These are phyloP conservation scores for Nematocida parisii DNA, from an alignment of 371 early-diverging fungal genomes.

Conservation along the genomic window DNA sequence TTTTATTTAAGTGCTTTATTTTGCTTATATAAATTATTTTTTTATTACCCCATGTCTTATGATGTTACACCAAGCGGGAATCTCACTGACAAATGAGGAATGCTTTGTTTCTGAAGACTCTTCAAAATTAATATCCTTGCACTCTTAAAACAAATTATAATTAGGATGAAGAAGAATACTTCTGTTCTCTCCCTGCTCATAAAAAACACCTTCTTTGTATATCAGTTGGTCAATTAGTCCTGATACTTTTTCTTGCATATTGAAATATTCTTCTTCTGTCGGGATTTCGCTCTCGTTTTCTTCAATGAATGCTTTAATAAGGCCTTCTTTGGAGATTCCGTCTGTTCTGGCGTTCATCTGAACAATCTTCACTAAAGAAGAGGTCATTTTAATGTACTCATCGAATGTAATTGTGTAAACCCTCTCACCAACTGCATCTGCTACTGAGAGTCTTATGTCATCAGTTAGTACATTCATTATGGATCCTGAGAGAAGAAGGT, in stretches of 20 bases:
- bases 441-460: conserved; percentile 72
- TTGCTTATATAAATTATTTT: background rate
- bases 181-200: conserved; percentile 59
- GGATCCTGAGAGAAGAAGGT: conserved; percentile 79
- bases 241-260: conserved; percentile 74
- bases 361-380: conserved; percentile 58
- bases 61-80: conserved; percentile 58
- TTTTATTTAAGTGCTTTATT: no score
- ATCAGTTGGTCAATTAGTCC: conserved; percentile 75
- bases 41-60: conserved; percentile 46
- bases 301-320: conserved; percentile 79
- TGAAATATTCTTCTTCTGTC: conserved; percentile 73
- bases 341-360: conserved; percentile 60
- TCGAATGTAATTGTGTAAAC: conserved; percentile 60
- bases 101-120: conserved; percentile 41
- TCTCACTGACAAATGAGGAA: conserved; percentile 56
- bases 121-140: conserved; percentile 11
- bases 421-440: conserved; percentile 69
- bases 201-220: conserved; percentile 68
- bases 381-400: conserved; percentile 62
- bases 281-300: conserved; percentile 73
- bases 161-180: conserved; percentile 69
- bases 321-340: conserved; percentile 71
- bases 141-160: conserved; percentile 56
- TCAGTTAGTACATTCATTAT: conserved; percentile 86